These are phyloP conservation scores for Metarhizium robertsii DNA, from an alignment of 2,329 filamentous ascomycete genomes.

Conservation along the genomic window DNA sequence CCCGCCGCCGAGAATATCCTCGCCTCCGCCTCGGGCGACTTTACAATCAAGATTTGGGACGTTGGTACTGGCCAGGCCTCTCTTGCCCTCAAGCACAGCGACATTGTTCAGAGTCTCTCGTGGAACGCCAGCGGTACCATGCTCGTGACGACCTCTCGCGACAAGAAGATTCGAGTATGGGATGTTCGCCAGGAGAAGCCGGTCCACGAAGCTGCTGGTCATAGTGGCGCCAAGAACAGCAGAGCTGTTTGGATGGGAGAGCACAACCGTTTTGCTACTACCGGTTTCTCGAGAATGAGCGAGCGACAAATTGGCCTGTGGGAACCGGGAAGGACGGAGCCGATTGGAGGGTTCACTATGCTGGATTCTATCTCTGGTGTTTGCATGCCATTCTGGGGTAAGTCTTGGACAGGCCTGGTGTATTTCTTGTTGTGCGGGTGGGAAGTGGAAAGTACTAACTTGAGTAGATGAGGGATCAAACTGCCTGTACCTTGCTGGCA, in stretches of 20 bases:
- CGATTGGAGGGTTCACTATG: slow-evolving; percentile 81
- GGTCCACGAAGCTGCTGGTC: slow-evolving; percentile 74
- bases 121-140: slow-evolving; percentile 87
- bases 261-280: slow-evolving; percentile 90
- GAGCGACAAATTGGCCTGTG: slow-evolving; percentile 92
- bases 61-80: slow-evolving; percentile 67
- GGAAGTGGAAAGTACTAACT: slow-evolving; percentile 12
- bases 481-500: slow-evolving; percentile 91
- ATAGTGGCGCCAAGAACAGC: slow-evolving; percentile 94
- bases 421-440: not conserved
- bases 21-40: slow-evolving; percentile 89
- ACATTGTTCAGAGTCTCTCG: slow-evolving; percentile 90
- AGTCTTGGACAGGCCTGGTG: slow-evolving; percentile 11
- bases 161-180: slow-evolving; percentile 98
- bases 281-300: slow-evolving; percentile 97
- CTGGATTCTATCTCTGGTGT: slow-evolving; percentile 95
- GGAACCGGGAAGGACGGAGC: slow-evolving; percentile 80
- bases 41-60: slow-evolving; percentile 94
- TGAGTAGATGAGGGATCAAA: slow-evolving; percentile 76
- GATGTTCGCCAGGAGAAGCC: slow-evolving; percentile 89
- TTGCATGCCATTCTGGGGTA: slow-evolving; percentile 98
- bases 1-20: slow-evolving; percentile 92
- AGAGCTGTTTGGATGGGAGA: slow-evolving; percentile 95
- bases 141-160: slow-evolving; percentile 85
- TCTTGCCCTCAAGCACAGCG: slow-evolving; percentile 72